Conservation (phyloP, 768 basidiomycete genomes). For the Leucocoprinus sp. region DNA sequence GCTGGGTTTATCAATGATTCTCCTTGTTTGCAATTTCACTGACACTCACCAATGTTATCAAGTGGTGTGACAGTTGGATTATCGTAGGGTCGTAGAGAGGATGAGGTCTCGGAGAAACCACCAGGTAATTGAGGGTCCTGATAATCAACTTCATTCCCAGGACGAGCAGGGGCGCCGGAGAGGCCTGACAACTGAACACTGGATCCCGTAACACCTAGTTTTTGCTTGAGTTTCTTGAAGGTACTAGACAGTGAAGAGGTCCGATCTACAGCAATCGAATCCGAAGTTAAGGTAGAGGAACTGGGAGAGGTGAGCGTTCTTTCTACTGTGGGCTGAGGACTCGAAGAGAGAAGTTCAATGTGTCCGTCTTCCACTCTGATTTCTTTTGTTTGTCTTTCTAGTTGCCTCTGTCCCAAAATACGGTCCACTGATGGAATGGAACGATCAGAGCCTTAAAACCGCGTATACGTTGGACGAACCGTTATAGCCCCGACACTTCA, state of each 20-base stretch:
- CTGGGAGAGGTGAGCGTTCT: neutral
- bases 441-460: constrained; percentile 8
- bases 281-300: neutral
- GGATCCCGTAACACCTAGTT: constrained; percentile 16
- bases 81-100: neutral
- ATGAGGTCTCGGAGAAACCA: neutral
- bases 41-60: constrained; percentile 32
- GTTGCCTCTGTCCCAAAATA: constrained; percentile 62
- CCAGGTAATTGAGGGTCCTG: constrained; percentile 2
- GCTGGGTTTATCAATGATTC: constrained; percentile 24
- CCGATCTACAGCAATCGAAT: constrained; percentile 1
- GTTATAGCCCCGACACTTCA: constrained; percentile 82
- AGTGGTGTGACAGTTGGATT: constrained; percentile 26
- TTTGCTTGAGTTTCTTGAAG: constrained; percentile 24
- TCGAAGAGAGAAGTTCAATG: constrained; percentile 6
- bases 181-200: neutral
- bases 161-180: neutral
- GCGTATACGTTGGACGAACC: constrained; percentile 31
- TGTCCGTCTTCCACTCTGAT: constrained; percentile 2
- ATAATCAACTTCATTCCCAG: neutral
- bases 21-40: neutral
- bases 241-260: constrained; percentile 12
- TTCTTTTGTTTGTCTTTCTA: constrained; percentile 36
- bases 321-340: neutral
- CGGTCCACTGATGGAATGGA: constrained; percentile 62